A percentile compares a stretch with the other conserved stretches of the same genome.
Conservation (phyloP, 176 grass and related monocot genomes). For the Tillandsia leiboldiana region DNA sequence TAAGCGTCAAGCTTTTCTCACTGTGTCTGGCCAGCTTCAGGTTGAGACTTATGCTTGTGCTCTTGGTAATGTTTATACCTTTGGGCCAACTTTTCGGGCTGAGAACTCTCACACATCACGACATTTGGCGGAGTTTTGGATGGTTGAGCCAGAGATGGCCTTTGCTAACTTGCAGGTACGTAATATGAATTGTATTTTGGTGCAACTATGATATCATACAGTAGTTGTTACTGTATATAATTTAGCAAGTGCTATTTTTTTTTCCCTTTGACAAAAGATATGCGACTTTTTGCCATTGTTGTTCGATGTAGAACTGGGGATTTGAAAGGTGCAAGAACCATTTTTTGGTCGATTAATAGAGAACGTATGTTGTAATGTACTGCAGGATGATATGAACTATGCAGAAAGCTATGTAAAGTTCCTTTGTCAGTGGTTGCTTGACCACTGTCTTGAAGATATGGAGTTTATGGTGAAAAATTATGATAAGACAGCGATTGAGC, state of each 20-base stretch:
- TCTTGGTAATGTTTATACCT: constrained; percentile 85
- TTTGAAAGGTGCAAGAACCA: not conserved
- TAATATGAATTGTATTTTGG: not conserved
- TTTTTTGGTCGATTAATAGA: constrained; percentile 6
- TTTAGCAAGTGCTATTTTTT: no score
- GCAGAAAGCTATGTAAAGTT: constrained; percentile 81
- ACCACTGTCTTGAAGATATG: constrained; percentile 76
- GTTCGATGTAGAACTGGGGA: not conserved
- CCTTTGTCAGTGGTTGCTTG: constrained; percentile 88
- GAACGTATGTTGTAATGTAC: constrained; percentile 7
- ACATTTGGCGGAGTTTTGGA: constrained; percentile 96
- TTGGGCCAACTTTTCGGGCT: constrained; percentile 92
- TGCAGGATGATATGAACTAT: constrained; percentile 89
- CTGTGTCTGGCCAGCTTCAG: constrained; percentile 91
- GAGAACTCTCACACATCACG: constrained; percentile 86
- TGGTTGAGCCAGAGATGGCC: constrained; percentile 97
- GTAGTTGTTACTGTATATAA: no score
- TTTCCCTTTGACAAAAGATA: not conserved
- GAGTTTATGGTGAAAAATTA: constrained; percentile 88
- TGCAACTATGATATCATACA: not conserved
- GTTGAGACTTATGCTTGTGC: constrained; percentile 91
- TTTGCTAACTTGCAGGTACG: constrained; percentile 92
- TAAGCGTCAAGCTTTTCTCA: constrained; percentile 87
- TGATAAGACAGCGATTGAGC: constrained; percentile 70
- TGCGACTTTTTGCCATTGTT: not conserved